Base-by-base conservation (phyloP, 768 basidiomycete species). In the Leccinellum luteum region DNA sequence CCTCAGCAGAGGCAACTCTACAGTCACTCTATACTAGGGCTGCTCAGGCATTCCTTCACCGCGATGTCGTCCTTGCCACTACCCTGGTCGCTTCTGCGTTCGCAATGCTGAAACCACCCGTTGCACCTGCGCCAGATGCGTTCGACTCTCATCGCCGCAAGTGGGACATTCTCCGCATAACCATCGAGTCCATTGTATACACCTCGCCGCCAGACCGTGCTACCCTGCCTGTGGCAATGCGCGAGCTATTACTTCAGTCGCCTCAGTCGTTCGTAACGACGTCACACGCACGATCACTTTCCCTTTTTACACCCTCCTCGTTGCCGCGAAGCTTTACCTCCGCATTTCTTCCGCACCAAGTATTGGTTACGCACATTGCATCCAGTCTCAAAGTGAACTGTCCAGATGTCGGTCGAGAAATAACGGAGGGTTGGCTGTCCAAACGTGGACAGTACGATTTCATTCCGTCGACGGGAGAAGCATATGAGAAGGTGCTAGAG, bases 91-190 rank as follows among this genome's bases (percentile, higher is more conserved):
- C 80, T 44, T 83, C 88, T 8, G 91, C 90, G 0, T 90, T 92
- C 68, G 66, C 81, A 9, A 71, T 89, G 31, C 65, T 94, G 60
- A 78, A 68, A 15, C 75, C 77, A 3, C 83, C 75, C 6, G 64
- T 69, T 13, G 53, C 57, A 6, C 68, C 64, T 6, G 55, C 54
- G 0, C 61, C 65, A 43, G 85, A 85, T 57, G 48, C 64, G 3
- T 76, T 84, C 4, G 76, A 79, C 55, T 73, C 80, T 21, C 75
- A 78, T 49, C 83, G 91, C 17, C 78, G 85, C 55, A 92, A 92
- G 75, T 94, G 92, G 92, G 91, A 94, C 65, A 84, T 94, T 55
- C 84, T 94, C 7, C 81, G 92, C 25, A 87, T 94, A 60, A 93
- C 90, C 0, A 79, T 92, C 54, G 90, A 93, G 68, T 83, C 86